Conservation (phyloP, 768 basidiomycete species). For the Tylopilus plumbeoviolaceoides region DNA sequence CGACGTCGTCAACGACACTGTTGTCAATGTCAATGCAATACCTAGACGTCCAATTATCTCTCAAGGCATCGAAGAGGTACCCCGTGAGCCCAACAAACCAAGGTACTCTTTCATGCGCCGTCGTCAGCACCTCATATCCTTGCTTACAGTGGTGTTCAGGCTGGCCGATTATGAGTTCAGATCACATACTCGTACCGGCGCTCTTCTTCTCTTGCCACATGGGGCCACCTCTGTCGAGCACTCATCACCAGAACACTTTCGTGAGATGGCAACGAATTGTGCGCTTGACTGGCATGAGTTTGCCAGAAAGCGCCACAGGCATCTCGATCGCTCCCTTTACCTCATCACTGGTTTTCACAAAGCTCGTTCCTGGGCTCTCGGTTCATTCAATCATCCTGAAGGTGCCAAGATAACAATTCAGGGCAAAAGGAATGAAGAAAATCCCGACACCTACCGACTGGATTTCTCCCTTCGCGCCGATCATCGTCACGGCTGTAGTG, state of each 20-base stretch:
- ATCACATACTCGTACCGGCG: background rate
- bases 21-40: too few relatives aligned
- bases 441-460: background rate
- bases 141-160: background rate
- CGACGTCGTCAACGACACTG: too few relatives aligned
- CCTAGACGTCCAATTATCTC: too few relatives aligned
- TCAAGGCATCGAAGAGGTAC: too few relatives aligned
- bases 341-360: constrained; percentile 3
- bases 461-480: background rate
- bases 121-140: too few relatives aligned
- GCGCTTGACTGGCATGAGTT: background rate
- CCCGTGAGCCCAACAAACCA: background rate
- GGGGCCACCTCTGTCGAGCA: background rate
- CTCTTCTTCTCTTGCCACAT: background rate
- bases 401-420: too few relatives aligned
- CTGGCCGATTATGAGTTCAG: background rate
- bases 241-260: background rate
- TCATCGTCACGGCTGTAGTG: background rate
- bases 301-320: background rate
- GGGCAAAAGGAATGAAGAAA: too few relatives aligned
- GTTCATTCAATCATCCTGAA: background rate
- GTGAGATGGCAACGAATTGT: background rate
- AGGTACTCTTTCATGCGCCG: too few relatives aligned
- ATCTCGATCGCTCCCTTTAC: background rate
- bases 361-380: background rate